Percentiles rank a stretch among this genome's conserved stretches.
Conservation (phyloP, 2,329 filamentous ascomycete genomes). For the Torrubiellomyces zombiae region DNA sequence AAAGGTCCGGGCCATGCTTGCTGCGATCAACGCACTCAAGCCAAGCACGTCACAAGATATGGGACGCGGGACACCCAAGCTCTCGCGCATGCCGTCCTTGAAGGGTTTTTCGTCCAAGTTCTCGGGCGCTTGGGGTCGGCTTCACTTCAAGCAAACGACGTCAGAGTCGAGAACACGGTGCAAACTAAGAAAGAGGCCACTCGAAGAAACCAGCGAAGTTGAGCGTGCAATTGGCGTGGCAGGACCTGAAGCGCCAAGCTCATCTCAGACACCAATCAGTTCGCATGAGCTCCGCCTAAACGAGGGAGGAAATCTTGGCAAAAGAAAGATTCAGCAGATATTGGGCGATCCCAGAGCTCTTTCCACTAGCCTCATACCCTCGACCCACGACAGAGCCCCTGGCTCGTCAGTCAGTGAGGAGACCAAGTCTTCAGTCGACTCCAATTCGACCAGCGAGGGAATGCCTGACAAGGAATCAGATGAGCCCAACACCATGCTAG, state of each 20-base stretch:
- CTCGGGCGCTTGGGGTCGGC: slow-evolving; percentile 15
- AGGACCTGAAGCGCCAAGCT: too few relatives aligned
- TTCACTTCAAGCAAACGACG: slow-evolving; percentile 12
- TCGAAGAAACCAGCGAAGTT: slow-evolving; percentile 1
- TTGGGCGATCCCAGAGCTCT: slow-evolving; percentile 4
- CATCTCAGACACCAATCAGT: slow-evolving; percentile 11
- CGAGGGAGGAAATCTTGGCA: slow-evolving; percentile 17
- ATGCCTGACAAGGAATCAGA: background rate
- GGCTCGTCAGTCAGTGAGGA: too few relatives aligned
- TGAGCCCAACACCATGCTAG: background rate
- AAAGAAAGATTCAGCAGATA: slow-evolving; percentile 15
- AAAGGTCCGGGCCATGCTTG: slow-evolving; percentile 20
- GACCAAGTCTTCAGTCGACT: too few relatives aligned
- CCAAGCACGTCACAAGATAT: slow-evolving; percentile 7
- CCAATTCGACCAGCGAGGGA: too few relatives aligned
- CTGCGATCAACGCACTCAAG: slow-evolving; percentile 18
- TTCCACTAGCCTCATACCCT: too few relatives aligned
- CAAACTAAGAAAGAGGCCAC: slow-evolving; percentile 4
- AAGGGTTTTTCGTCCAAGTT: slow-evolving; percentile 18
- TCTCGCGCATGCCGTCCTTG: slow-evolving; percentile 13
- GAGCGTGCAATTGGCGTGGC: too few relatives aligned
- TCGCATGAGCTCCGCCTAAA: slow-evolving; percentile 17
- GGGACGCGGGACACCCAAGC: slow-evolving; percentile 8
- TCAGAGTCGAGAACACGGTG: slow-evolving; percentile 6
- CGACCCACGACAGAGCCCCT: too few relatives aligned